Evolutionary conservation across 1,284 basidiomycete genomes (phyloP), one percentile per base, ranked within the genome.

Genomic region (Coniferiporia sulphurascens): DNA sequence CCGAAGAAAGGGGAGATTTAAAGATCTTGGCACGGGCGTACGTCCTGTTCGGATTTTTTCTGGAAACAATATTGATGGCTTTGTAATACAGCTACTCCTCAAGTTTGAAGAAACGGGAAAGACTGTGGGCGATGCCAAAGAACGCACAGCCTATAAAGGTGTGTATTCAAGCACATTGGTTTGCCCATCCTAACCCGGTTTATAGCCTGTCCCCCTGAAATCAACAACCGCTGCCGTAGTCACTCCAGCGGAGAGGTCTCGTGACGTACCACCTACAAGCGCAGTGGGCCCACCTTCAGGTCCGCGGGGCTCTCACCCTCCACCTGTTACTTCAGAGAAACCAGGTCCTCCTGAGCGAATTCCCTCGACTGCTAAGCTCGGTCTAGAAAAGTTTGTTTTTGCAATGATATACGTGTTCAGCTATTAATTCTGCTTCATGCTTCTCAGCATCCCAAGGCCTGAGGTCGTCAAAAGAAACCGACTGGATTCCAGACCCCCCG

Each of bases 1-100:
- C 77, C 17, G 93, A 95, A 72, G 83, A 86, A 61, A 82, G 90
- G 15, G 85, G 84, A n/a, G 89, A 93, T 68, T 73, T 95, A 48
- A 92, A 91, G 69, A 87, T 93, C 60, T 75, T 94, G 43, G 89
- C 85, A 6, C 78, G 83, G 72, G 87, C 91, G 85, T 93, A 71
- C 69, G 84, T 38, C n/a, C 7, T 34, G 61, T 49, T 54, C 44
- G 13, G 7, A 21, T 38, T 61, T 45, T 15, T n/a, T 53, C 34
- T 6, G 12, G 9, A 50, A 50, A 36, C 34, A 38, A 55, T 15
- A 36, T 41, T 21, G n/a, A 46, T 46, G 48, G 52, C 3, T 6
- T 56, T 48, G 52, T 52, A 55, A 41, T 17, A 49, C 58, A 88
- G 87, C 21, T 90, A 90, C 69, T 80, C 81, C 38, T 86, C 87